Conservation (phyloP, 495 filamentous ascomycete species). For the Talaromyces trachyspermus region DNA sequence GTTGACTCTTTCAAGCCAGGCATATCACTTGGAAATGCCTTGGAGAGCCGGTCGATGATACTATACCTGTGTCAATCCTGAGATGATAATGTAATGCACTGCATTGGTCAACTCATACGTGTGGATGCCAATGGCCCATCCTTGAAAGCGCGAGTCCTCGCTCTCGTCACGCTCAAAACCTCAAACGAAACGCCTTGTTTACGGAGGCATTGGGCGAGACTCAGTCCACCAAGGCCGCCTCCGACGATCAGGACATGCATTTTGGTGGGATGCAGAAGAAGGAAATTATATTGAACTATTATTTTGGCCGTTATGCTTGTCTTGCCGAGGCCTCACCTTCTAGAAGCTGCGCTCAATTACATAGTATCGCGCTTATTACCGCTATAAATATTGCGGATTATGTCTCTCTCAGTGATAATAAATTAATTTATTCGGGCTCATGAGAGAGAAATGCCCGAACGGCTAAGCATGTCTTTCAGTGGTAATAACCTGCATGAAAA, state of each 20-base stretch:
- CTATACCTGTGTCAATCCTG: not conserved
- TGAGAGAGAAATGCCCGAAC: too few species aligned
- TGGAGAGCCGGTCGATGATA: not conserved
- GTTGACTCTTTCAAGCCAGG: not conserved
- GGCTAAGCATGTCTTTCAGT: too few species aligned
- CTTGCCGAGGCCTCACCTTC: too few species aligned
- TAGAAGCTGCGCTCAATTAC: too few species aligned
- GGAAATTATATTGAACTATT: too few species aligned
- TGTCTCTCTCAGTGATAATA: too few species aligned
- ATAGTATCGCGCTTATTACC: too few species aligned
- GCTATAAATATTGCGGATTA: too few species aligned
- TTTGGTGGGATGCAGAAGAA: too few species aligned
- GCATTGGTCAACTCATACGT: slow-evolving; percentile 27
- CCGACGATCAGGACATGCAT: slow-evolving; percentile 23
- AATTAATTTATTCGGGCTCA: too few species aligned
- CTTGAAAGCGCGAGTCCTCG: slow-evolving; percentile 23
- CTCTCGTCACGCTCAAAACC: slow-evolving; percentile 39
- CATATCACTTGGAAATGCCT: not conserved
- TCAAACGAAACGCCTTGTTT: slow-evolving; percentile 27
- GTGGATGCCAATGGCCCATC: slow-evolving; percentile 46
- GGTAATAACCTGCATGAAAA: too few species aligned
- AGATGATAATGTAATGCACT: not conserved
- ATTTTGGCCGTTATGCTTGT: too few species aligned
- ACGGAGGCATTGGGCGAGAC: slow-evolving; percentile 43
- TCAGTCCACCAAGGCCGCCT: slow-evolving; percentile 43